phyloP scores from a whole-genome alignment of 257 asterid genomes.

The Ajuga chamaepitys region DNA sequence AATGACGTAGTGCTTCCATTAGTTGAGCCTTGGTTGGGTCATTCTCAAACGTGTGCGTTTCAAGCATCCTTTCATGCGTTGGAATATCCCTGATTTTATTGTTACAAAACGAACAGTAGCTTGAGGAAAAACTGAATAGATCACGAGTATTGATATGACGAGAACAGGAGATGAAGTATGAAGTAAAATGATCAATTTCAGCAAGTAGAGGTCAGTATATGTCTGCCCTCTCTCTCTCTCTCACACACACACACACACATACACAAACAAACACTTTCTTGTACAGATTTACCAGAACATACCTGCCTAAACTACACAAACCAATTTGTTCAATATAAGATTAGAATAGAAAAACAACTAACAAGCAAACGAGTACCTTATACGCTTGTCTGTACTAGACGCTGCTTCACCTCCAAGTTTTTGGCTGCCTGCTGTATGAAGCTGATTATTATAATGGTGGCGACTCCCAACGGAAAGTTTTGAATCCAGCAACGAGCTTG shows the following conservation, averaged over 20 bases:
- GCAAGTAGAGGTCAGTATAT: background rate
- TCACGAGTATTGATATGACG: no score
- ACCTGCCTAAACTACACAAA: background rate
- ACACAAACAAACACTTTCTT: no score
- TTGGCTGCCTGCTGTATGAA: conserved; percentile 11
- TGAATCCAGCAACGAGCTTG: conserved; percentile 12
- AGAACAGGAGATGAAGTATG: no score
- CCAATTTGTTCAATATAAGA: background rate
- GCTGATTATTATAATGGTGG: background rate
- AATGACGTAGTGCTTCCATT: conserved; percentile 73
- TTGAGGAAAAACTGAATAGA: background rate
- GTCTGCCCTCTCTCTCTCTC: no score
- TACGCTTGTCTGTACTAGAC: conserved; percentile 17
- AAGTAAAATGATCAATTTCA: no score
- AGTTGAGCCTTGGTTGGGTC: conserved; percentile 45
- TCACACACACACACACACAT: no score
- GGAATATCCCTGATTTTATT: conserved; percentile 29
- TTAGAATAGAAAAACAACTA: background rate
- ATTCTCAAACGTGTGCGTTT: conserved; percentile 12
- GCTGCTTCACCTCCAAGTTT: conserved; percentile 16
- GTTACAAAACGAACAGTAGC: conserved; percentile 6
- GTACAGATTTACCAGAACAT: background rate
- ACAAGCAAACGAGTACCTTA: conserved; percentile 31
- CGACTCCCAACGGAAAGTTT: conserved; percentile 10
- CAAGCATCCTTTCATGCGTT: conserved; percentile 17